Evolutionary conservation across 2,329 filamentous ascomycete genomes (phyloP), one percentile per base, ranked within the genome.

Genomic region (Stenocarpella maydis): DNA sequence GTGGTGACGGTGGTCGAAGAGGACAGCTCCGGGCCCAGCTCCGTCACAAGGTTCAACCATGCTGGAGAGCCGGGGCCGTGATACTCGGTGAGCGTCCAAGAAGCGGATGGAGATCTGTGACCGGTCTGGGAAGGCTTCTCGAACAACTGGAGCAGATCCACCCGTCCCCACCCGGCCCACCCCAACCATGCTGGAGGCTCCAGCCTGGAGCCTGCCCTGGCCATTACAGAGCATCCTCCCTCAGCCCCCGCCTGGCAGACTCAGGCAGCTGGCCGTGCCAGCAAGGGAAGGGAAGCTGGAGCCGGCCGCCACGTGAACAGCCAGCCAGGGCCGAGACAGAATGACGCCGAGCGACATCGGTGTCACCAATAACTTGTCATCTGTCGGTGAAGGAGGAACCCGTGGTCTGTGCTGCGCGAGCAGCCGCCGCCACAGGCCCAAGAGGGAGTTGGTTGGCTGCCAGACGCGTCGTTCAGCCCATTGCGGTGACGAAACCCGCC

Each of bases 1-100:
- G 74, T 77, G 17, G 77, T 77, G 4, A 75, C 72, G 17, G 74
- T 78, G 9, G 75, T 75, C 31, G 74, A 71, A 28, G 72, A 74
- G 45, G 28, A 65, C 55, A 60, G 26, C 8, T 24, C 12, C 53
- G 37, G 54, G n/a, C 41, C 49, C 26, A 31, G 47, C 10, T 53
- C 60, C 52, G 60, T 34, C 31, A 58, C 41, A 21, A 67, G 31
- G 37, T n/a, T 26, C 21, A 58, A 21, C 65, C 31, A 21, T 52
- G 21, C 52, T 67, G 65, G 17, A 28, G 31, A n/a, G 28, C 24
- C 15, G 64, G 64, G 60, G 14, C 28, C 50, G 52, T 37, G 9
- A 28, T 26, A 58, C 34, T 55, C 65, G 52, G 45, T 67, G 65
- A 49, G 65, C n/a, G 65, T n/a, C 39, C 26, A 41, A 58, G 65